phyloP scores from a whole-genome alignment of 2,329 filamentous ascomycete genomes.

The Ceratocystis eucalypticola region DNA sequence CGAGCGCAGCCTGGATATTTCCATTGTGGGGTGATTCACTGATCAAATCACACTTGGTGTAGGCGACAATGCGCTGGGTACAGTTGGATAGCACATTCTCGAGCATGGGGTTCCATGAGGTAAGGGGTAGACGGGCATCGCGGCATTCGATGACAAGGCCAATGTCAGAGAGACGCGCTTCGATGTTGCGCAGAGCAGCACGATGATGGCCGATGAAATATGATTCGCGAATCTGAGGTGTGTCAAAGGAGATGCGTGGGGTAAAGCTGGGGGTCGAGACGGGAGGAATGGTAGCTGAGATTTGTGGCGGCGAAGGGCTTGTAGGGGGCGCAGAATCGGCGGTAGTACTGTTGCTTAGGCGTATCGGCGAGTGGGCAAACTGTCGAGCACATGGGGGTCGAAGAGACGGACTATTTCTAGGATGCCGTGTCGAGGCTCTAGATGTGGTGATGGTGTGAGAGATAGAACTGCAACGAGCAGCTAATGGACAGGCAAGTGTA shows the following conservation, averaged over 20 bases:
- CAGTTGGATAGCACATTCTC: constrained; percentile 57
- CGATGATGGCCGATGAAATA: constrained; percentile 94
- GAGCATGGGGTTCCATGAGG: constrained; percentile 79
- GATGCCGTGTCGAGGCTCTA: not conserved
- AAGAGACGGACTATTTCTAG: not conserved
- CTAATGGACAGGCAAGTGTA: not conserved
- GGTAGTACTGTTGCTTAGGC: not conserved
- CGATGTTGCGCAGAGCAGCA: constrained; percentile 69
- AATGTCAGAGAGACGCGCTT: constrained; percentile 62
- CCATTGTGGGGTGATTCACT: constrained; percentile 18
- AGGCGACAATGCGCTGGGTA: constrained; percentile 66
- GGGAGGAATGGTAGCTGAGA: constrained; percentile 10
- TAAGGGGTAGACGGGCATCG: constrained; percentile 80
- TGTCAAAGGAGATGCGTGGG: constrained; percentile 59
- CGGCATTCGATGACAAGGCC: constrained; percentile 88
- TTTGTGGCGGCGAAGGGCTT: not conserved
- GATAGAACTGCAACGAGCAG: not conserved
- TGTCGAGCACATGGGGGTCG: not conserved
- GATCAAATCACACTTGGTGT: constrained; percentile 77
- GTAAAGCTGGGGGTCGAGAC: constrained; percentile 39
- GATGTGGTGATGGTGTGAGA: not conserved
- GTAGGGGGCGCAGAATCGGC: not conserved
- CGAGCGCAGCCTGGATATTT: constrained; percentile 25
- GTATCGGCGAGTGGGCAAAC: not conserved
- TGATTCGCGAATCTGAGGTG: constrained; percentile 64